A percentile compares a stretch with the other conserved stretches of the same genome.
phyloP scores from a whole-genome alignment of 306 rosid genomes.

The Ceratonia siliqua region DNA sequence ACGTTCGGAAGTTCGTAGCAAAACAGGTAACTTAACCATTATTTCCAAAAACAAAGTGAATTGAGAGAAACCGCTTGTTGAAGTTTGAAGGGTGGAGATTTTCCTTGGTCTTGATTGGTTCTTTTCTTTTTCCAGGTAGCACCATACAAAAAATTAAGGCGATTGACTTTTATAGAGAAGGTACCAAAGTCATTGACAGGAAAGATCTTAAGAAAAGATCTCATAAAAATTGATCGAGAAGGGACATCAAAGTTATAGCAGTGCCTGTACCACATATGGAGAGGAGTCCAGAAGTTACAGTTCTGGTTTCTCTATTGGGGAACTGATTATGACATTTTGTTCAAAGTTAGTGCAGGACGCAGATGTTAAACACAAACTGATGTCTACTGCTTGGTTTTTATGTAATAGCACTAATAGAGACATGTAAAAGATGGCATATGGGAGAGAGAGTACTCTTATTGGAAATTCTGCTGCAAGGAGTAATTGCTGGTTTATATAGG shows the following conservation, averaged over 20 bases:
- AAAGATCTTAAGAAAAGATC: constrained; percentile 53
- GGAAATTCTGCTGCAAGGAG: too few relatives aligned
- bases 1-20: constrained; percentile 42
- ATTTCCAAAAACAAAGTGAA: not conserved
- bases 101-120: not conserved
- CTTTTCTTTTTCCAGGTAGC: constrained; percentile 45
- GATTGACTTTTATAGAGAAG: constrained; percentile 44
- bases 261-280: not conserved
- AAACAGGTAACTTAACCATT: constrained; percentile 33
- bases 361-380: not conserved
- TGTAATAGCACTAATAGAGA: not conserved
- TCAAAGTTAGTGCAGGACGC: not conserved
- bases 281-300: not conserved
- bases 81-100: not conserved
- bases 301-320: not conserved
- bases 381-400: not conserved
- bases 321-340: too few relatives aligned
- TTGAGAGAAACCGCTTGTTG: not conserved
- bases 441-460: too few relatives aligned
- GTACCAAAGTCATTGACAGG: constrained; percentile 48
- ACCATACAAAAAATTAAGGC: constrained; percentile 53
- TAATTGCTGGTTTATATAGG: too few relatives aligned
- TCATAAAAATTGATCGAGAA: constrained; percentile 35
- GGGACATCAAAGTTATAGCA: constrained; percentile 1
- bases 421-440: not conserved